Percentiles rank a stretch among this genome's conserved stretches.
These are phyloP conservation scores for Leccinum longicurvipes DNA, from an alignment of 768 basidiomycete species.

Conservation along the genomic window DNA sequence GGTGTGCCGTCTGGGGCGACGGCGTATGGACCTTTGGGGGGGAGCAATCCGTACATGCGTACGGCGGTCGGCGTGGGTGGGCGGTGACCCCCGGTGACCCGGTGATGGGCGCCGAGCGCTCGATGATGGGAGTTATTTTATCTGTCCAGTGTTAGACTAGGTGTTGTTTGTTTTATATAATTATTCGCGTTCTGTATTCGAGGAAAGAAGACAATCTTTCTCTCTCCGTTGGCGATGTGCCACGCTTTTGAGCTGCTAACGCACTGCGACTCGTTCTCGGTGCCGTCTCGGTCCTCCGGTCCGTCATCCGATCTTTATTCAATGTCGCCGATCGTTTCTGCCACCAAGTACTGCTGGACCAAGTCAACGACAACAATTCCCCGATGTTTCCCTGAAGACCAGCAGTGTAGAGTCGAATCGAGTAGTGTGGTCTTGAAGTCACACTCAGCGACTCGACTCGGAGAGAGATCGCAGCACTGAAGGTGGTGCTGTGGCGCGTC, in stretches of 20 bases:
- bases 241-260: neutral
- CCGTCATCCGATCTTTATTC: neutral
- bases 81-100: conserved; percentile 45
- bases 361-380: neutral
- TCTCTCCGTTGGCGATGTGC: neutral
- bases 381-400: neutral
- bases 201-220: neutral
- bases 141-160: conserved; percentile 15
- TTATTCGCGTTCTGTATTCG: conserved; percentile 30
- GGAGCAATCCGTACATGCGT: conserved; percentile 64
- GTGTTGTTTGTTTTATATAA: conserved; percentile 32
- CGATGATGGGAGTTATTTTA: conserved; percentile 13
- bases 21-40: conserved; percentile 57
- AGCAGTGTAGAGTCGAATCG: neutral
- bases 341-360: neutral
- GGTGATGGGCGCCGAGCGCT: conserved; percentile 29
- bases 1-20: conserved; percentile 43
- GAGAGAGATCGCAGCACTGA: too few relatives aligned
- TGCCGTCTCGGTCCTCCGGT: neutral
- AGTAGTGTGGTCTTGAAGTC: neutral
- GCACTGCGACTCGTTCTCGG: neutral
- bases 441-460: too few relatives aligned
- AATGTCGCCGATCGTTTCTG: neutral
- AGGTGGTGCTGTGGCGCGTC: too few relatives aligned
- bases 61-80: conserved; percentile 53